These are phyloP conservation scores for Lachnellula occidentalis DNA, from an alignment of 2,329 filamentous ascomycete species.

Conservation along the genomic window DNA sequence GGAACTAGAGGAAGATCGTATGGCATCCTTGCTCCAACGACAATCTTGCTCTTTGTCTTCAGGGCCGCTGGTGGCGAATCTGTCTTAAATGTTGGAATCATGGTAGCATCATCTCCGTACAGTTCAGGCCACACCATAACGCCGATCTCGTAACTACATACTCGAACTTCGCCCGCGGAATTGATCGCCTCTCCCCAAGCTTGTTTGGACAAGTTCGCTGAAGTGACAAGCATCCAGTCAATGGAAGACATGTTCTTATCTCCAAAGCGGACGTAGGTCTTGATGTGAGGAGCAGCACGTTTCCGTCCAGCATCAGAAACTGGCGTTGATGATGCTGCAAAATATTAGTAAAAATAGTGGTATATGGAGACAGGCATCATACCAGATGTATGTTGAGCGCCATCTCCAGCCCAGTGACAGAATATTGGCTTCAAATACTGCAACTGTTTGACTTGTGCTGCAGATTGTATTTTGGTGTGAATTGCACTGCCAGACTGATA, in stretches of 20 bases:
- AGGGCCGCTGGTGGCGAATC: conserved; percentile 45
- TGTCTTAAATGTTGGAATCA: conserved; percentile 63
- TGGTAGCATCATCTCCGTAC: conserved; percentile 41
- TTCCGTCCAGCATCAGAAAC: conserved; percentile 52
- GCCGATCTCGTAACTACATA: conserved; percentile 79
- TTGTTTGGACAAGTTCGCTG: conserved; percentile 87
- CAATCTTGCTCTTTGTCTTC: conserved; percentile 25
- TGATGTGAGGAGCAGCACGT: conserved; percentile 78
- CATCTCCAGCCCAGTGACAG: conserved; percentile 69
- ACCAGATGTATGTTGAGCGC: conserved; percentile 13
- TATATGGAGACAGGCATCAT: neutral
- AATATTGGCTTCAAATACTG: conserved; percentile 65
- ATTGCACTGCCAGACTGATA: conserved; percentile 75
- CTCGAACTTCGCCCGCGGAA: conserved; percentile 54
- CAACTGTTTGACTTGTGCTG: conserved; percentile 68
- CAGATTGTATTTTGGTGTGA: conserved; percentile 69
- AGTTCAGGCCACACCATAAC: conserved; percentile 75
- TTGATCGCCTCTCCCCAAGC: conserved; percentile 71
- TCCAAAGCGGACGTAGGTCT: conserved; percentile 73
- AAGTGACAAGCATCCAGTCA: conserved; percentile 82
- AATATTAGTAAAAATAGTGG: neutral
- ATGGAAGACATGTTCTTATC: conserved; percentile 40
- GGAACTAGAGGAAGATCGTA: conserved; percentile 69
- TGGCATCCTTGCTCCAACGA: conserved; percentile 73
- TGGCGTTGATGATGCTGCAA: conserved; percentile 7